A percentile compares a stretch with the other conserved stretches of the same genome.
Conservation (phyloP, 2,329 filamentous ascomycete species). For the Colletotrichum noveboracense region DNA sequence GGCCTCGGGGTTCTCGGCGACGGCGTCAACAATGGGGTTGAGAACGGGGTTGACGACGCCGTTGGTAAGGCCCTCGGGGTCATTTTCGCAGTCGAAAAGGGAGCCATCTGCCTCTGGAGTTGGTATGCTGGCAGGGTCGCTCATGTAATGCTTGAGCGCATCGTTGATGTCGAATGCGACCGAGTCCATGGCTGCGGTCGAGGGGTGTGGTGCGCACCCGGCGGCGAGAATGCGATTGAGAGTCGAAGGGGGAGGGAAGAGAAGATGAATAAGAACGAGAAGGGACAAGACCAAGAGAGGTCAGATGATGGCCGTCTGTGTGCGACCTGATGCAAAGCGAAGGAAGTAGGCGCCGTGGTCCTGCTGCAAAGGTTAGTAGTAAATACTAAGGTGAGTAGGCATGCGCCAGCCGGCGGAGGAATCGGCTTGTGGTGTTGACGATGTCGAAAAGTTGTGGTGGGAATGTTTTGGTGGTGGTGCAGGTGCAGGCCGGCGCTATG, state of each 20-base stretch:
- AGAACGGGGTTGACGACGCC: conserved; percentile 83
- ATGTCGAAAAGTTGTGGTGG: background rate
- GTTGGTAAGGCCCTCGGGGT: conserved; percentile 82
- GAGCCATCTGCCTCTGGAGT: conserved; percentile 86
- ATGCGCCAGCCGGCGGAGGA: background rate
- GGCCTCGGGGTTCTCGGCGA: conserved; percentile 90
- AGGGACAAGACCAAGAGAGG: background rate
- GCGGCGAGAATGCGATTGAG: conserved; percentile 5
- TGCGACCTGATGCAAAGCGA: background rate
- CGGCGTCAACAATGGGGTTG: conserved; percentile 89
- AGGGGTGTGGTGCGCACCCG: conserved; percentile 12
- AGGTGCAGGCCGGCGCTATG: background rate
- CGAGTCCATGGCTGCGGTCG: conserved; percentile 65
- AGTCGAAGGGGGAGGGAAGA: conserved; percentile 2
- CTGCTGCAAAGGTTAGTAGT: conserved; percentile 1
- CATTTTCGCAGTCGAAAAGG: conserved; percentile 90
- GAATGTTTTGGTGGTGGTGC: background rate
- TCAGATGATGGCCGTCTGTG: background rate
- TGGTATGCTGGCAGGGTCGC: conserved; percentile 81
- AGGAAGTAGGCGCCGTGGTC: background rate
- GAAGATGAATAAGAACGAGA: background rate
- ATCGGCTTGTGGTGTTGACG: background rate
- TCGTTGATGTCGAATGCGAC: conserved; percentile 95
- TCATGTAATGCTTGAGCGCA: conserved; percentile 95
- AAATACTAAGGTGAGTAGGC: background rate